A percentile compares a stretch with the other conserved stretches of the same genome.
Conservation (phyloP, 176 grass and related monocot genomes). For the Carex pumila region DNA sequence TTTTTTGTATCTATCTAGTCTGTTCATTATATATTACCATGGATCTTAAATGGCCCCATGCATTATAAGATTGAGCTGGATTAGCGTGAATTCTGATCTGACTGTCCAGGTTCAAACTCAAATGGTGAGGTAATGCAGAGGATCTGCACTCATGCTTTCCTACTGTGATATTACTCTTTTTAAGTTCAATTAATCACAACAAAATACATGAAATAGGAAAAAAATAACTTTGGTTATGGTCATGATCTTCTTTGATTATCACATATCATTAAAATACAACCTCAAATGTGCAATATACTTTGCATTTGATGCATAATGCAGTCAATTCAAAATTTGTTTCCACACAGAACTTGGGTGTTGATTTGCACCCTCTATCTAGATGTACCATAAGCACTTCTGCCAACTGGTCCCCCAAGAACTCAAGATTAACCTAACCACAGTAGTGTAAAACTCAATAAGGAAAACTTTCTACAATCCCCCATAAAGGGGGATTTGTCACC, state of each 20-base stretch:
- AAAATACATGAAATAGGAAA: not conserved
- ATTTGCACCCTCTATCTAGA: conserved; percentile 84
- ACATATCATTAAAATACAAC: conserved; percentile 47
- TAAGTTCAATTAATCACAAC: not conserved
- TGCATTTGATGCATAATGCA: conserved; percentile 76
- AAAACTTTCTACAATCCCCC: not conserved
- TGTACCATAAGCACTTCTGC: conserved; percentile 60
- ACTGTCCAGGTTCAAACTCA: too few species aligned
- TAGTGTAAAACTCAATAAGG: conserved; percentile 9
- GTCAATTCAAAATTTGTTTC: conserved; percentile 62
- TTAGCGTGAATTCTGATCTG: too few species aligned
- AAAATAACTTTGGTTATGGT: not conserved
- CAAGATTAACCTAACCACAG: conserved; percentile 49
- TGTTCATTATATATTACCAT: too few species aligned
- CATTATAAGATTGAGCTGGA: too few species aligned
- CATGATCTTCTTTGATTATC: not conserved
- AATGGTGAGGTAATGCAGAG: too few species aligned
- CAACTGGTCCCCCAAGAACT: conserved; percentile 56
- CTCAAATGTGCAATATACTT: conserved; percentile 63
- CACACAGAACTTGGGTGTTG: conserved; percentile 61
- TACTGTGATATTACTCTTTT: too few species aligned
- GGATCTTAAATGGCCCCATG: too few species aligned
- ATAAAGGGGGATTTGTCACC: not conserved
- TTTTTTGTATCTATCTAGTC: too few species aligned
- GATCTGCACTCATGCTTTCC: too few species aligned